phyloP scores from a whole-genome alignment of 208 protist species.

The Trypanosoma mega region DNA sequence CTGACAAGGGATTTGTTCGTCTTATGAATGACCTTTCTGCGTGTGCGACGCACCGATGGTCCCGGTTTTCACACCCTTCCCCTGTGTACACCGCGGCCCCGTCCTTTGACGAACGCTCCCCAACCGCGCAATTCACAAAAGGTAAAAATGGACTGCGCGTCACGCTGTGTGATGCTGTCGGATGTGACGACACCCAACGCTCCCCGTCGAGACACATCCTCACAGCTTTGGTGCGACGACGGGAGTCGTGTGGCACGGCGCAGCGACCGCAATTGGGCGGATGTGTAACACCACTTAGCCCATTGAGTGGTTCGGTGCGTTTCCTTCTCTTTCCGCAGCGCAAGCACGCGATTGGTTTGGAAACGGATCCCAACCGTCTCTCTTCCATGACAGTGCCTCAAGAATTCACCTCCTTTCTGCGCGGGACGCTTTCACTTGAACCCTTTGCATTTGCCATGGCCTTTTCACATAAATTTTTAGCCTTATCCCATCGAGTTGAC shows the following conservation, averaged over 20 bases:
- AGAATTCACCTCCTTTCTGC: slow-evolving; percentile 30
- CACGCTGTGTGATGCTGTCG: too few species aligned
- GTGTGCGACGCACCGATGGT: slow-evolving; percentile 48
- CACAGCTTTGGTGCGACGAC: too few species aligned
- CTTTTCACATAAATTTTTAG: slow-evolving; percentile 10
- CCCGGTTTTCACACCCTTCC: slow-evolving; percentile 42
- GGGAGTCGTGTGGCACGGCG: slow-evolving; percentile 7
- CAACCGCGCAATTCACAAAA: too few species aligned
- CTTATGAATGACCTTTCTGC: slow-evolving; percentile 49
- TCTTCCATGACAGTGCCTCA: slow-evolving; percentile 27
- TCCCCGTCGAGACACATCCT: too few species aligned
- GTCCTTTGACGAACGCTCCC: too few species aligned
- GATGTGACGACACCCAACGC: too few species aligned
- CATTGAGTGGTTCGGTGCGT: slow-evolving; percentile 21
- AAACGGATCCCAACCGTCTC: too few species aligned
- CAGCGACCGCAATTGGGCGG: slow-evolving; percentile 35
- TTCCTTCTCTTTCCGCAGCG: slow-evolving; percentile 62
- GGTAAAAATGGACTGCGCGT: too few species aligned
- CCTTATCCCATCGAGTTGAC: slow-evolving; percentile 2
- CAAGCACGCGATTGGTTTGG: slow-evolving; percentile 19
- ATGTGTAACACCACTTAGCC: slow-evolving; percentile 35
- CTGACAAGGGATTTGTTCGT: slow-evolving; percentile 16
- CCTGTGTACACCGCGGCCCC: slow-evolving; percentile 22
- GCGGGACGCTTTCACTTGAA: too few species aligned
- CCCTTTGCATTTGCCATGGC: slow-evolving; percentile 8